Conservation (phyloP, 2,329 filamentous ascomycete genomes). For the Ophiostoma fasciatum region DNA sequence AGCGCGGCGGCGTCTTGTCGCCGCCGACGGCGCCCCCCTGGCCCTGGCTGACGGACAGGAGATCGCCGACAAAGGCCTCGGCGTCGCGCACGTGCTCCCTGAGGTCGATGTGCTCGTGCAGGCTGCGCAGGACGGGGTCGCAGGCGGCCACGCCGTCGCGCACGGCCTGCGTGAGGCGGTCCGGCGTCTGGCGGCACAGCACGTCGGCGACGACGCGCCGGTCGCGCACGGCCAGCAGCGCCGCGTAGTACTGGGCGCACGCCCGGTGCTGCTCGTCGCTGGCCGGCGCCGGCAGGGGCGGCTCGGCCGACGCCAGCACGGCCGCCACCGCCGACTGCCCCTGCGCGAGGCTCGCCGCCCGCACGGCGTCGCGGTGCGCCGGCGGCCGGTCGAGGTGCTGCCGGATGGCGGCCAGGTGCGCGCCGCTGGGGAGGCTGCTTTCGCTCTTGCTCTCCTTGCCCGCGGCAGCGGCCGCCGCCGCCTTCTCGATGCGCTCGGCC, state of each 20-base stretch:
- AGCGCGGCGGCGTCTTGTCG: background rate
- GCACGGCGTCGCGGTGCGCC: conserved; percentile 41
- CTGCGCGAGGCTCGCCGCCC: conserved; percentile 36
- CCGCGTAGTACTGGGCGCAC: conserved; percentile 55
- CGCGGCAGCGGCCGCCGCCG: no score
- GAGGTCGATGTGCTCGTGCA: conserved; percentile 60
- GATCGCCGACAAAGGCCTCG: conserved; percentile 55
- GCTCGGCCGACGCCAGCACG: conserved; percentile 43
- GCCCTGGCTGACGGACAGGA: conserved; percentile 45
- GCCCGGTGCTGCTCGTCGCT: conserved; percentile 45
- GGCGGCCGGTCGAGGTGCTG: conserved; percentile 37
- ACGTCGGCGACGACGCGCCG: conserved; percentile 54
- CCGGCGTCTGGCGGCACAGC: conserved; percentile 54
- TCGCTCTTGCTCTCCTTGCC: no score
- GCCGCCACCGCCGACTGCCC: conserved; percentile 47
- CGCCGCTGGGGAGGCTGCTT: conserved; percentile 31
- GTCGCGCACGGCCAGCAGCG: conserved; percentile 57
- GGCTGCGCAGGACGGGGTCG: conserved; percentile 56
- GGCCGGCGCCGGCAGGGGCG: conserved; percentile 29
- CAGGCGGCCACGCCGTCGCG: conserved; percentile 51
- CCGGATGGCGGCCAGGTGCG: conserved; percentile 45
- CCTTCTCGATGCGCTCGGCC: conserved; percentile 48
- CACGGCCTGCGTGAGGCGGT: conserved; percentile 55
- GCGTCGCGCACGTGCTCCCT: conserved; percentile 51
- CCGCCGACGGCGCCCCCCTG: conserved; percentile 8